Base-by-base conservation (phyloP, 1,284 basidiomycete genomes). In the Peniophora sp. region DNA sequence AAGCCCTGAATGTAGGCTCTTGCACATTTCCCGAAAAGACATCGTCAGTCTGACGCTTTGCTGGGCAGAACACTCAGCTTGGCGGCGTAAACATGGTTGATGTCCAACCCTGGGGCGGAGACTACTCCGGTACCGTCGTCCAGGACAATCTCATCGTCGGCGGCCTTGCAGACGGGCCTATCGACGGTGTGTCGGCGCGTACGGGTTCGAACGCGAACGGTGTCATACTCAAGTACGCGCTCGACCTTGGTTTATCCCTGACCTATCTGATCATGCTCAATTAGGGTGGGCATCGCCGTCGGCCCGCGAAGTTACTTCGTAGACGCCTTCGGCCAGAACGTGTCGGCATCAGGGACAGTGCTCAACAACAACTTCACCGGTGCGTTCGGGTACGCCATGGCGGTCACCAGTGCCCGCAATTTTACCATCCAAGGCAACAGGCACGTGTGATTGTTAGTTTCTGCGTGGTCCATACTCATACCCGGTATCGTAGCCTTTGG, bases 21-120 rank as follows among this genome's bases (percentile, higher is more conserved):
- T 3, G 20, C 24, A 15, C 44, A n/a, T 10, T 39, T 17, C 14
- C 34, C 24, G 27, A 12, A 32, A 32, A 32, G 27, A 32, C 6
- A 6, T n/a, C 2, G n/a, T 41, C 12, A 3, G 12, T 14, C 18
- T 48, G 2, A 42, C 35, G 17, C 11, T 23, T 58, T 27, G 2
- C 20, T 22, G 44, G 45, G 3, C 51, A 87, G 84, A 70, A 80
- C 57, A 87, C 84, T 1, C 68, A 85, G 1, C 71, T 91, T 12
- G 88, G 88, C 36, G 88, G 89, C 14, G 89, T 92, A 56, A 88
- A 88, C 58, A 63, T 92, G 73, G 91, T 93, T 11, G 89, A 93
- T 60, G 81, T 82, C 52, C 61, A 71, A 3, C 89, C 92, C 0
- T 92, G 77, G 71, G 60, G 62, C n/a, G 91, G 90, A 0, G 71